Evolutionary conservation across 192 early-diverging fungal genomes (phyloP), one percentile per base, ranked within the genome.

Genomic region (Lunasporangiospora selenospora): DNA sequence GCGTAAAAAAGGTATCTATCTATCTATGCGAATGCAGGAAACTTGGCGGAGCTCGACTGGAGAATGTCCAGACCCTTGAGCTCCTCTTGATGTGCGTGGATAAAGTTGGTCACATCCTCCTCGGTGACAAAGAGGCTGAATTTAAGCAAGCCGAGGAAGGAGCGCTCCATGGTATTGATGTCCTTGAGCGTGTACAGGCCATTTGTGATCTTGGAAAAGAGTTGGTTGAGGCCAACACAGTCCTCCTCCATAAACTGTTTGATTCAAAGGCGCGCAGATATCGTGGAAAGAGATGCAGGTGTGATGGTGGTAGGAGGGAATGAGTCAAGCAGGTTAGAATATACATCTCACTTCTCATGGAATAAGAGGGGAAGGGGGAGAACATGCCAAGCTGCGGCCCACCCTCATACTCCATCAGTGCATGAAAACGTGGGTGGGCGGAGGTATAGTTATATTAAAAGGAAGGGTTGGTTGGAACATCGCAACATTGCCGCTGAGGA

Each of bases 91-190:
- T 78, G 77, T 23, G 59, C 47, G 12, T 62, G 62, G 26, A 83
- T 62, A 55, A 79, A 85, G 10, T 65, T 37, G 26, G 64, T 38
- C 5, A 85, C 70, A 38, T 81, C 84, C 19, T 83, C 65, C 3
- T 66, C 53, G 36, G 79, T 75, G n/a, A 85, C 81, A 70, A 75
- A 83, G 13, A 85, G 56, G 33, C 82, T 67, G 54, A 80, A 85
- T 37, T 83, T 81, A 52, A 85, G 77, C 9, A 85, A 62, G 12
- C 81, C 79, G 6, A 85, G 71, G 53, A 85, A 85, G 27, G 77
- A 80, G 13, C 84, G 65, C 63, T 85, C 84, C 84, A 85, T 85
- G 7, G 62, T 58, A 33, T 85, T 85, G n/a, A 85, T 69, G 33
- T 85, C 81, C 45, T 77, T 79, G 19, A 76, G 63, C 9, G 81